Conservation (phyloP, 352 stramenopile species). For the Saprolegnia diclina region DNA sequence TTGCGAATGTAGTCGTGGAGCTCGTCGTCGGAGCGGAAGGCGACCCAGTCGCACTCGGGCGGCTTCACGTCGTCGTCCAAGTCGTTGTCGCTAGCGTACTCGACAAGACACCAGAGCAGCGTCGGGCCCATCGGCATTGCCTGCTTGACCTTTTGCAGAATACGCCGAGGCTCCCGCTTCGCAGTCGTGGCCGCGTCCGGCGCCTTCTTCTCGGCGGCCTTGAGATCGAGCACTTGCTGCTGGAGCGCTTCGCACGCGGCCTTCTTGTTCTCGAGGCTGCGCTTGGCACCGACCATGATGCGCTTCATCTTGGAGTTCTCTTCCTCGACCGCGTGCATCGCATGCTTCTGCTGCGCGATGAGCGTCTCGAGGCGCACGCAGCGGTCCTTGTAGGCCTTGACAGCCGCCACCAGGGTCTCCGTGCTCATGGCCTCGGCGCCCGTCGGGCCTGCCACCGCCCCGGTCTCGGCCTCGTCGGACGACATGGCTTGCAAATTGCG, state of each 20-base stretch:
- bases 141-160: conserved; percentile 65
- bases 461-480: neutral
- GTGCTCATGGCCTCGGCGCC: neutral
- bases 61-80: conserved; percentile 45
- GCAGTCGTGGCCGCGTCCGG: conserved; percentile 31
- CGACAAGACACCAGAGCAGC: conserved; percentile 72
- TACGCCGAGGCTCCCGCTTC: conserved; percentile 44
- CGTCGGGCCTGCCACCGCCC: too few relatives aligned
- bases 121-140: conserved; percentile 23
- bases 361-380: conserved; percentile 7
- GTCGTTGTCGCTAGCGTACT: conserved; percentile 69
- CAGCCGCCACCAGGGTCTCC: neutral
- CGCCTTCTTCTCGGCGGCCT: conserved; percentile 46
- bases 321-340: conserved; percentile 24
- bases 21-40: conserved; percentile 55
- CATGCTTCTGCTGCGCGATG: conserved; percentile 23
- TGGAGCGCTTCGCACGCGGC: conserved; percentile 34
- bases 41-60: conserved; percentile 59
- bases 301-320: conserved; percentile 79
- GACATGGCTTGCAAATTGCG: neutral
- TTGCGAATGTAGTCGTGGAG: conserved; percentile 53
- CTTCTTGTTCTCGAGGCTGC: conserved; percentile 81
- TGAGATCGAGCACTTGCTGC: conserved; percentile 56
- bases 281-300: conserved; percentile 79
- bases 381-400: conserved; percentile 24